phyloP scores from a whole-genome alignment of 225 moss, liverwort and hornwort species.

The Straminergon stramineum region DNA sequence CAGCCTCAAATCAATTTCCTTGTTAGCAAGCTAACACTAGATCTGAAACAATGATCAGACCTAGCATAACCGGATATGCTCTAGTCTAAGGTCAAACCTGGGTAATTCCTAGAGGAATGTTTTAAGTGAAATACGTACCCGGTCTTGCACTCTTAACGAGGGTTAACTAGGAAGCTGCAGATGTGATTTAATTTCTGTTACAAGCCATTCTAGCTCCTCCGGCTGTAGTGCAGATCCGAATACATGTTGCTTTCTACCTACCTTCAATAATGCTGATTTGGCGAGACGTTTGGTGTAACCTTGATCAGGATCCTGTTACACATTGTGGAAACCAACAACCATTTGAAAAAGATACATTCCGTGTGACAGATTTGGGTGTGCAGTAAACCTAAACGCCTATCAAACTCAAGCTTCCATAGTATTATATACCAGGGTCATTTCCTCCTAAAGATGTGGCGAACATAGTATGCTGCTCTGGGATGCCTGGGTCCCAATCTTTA shows the following conservation, averaged over 20 bases:
- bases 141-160: neutral
- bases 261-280: conserved; percentile 43
- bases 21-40: neutral
- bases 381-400: too few relatives aligned
- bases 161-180: conserved; percentile 15
- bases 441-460: neutral
- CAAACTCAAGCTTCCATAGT: neutral
- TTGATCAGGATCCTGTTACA: conserved; percentile 26
- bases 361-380: neutral
- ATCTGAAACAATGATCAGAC: neutral
- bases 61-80: neutral
- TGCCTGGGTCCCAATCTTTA: neutral
- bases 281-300: conserved; percentile 39
- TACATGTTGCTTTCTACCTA: conserved; percentile 46
- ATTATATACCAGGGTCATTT: neutral
- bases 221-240: conserved; percentile 64
- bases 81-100: neutral
- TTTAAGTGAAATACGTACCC: neutral
- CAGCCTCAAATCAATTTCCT: neutral
- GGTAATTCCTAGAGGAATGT: neutral
- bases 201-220: conserved; percentile 77
- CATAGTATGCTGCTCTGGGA: neutral
- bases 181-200: conserved; percentile 53
- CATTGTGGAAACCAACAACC: neutral
- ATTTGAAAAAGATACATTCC: neutral